Base-by-base conservation (phyloP, 345 rosid genomes). In the Brassica juncea region DNA sequence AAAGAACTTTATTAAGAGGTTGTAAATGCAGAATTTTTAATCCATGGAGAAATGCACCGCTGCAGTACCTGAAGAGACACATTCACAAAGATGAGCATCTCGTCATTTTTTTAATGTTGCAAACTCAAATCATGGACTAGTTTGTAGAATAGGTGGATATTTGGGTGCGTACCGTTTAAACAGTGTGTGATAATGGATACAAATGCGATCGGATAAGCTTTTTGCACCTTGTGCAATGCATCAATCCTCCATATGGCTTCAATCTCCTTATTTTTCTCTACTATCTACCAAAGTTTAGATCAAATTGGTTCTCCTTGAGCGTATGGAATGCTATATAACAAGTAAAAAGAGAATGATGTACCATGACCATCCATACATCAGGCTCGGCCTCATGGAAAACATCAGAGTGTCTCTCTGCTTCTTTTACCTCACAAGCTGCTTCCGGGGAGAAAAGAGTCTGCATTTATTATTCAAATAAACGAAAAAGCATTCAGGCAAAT, bases 331-430 rank as follows among this genome's bases (percentile, higher is more conserved):
- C 34, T 31, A 31, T 31, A 31, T 4, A 71, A 15, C 8, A 44
- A 15, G 8, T 15, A 49, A 14, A 9, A 73, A 72, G 11, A 31
- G 34, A 31, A 4, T 31, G 31, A 1, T 84, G 49, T 82, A 95
- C 97, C 99, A 95, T 90, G 72, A 95, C 94, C 97, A 93, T 90
- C 98, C 99, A 90, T 47, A 95, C 87, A 82, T 95, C 98, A 0
- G 93, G 83, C 82, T 95, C 98, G 2, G 97, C 91, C 77, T 95
- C 98, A 47, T 86, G 85, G 85, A 93, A 95, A 61, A 95, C 91
- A 87, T 93, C 97, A 37, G 97, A 89, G 76, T 95, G 99, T 77
- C 85, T 87, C 82, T 95, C 97, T 67, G 98, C 98, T 85, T 95
- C 98, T 71, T 90, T 95, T 77, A 90, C 91, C 85, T 95, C 97